Evolutionary conservation across 2,329 filamentous ascomycete species (phyloP).

Genomic region (Neofusicoccum cordaticola): DNA sequence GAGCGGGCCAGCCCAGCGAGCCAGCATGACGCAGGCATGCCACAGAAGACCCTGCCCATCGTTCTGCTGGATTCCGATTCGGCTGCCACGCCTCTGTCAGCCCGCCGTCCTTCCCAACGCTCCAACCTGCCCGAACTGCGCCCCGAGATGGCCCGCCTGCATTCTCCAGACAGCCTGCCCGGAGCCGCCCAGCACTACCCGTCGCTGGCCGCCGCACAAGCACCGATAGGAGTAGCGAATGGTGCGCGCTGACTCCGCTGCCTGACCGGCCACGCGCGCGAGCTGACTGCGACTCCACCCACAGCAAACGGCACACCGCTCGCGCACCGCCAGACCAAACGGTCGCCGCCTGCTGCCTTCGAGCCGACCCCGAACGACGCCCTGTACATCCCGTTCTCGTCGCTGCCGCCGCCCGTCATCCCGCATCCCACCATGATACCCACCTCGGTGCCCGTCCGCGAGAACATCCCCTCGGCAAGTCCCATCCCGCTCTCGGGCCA

Average conservation of each 20-base stretch:
- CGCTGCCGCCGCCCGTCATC: conserved; percentile 9
- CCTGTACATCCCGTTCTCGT: conserved; percentile 4
- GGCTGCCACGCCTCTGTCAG: background rate
- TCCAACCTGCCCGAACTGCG: background rate
- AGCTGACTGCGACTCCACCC: conserved; percentile 5
- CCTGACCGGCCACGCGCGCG: conserved; percentile 1
- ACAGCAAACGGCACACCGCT: conserved; percentile 15
- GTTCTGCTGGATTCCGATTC: too few relatives aligned
- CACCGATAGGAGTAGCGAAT: background rate
- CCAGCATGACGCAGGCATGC: too few relatives aligned
- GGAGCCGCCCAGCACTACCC: background rate
- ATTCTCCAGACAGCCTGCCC: conserved; percentile 6
- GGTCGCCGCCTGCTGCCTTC: conserved; percentile 15
- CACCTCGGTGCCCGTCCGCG: conserved; percentile 14
- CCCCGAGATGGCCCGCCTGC: background rate
- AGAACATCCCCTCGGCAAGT: conserved; percentile 15
- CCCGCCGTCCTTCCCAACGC: background rate
- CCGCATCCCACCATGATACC: conserved; percentile 5
- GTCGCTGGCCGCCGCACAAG: background rate
- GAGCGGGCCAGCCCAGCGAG: too few relatives aligned
- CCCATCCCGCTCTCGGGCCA: conserved; percentile 9
- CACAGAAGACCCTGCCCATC: background rate
- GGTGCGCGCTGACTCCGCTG: conserved; percentile 1
- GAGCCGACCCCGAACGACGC: conserved; percentile 16
- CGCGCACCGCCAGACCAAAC: background rate